Conservation (phyloP, 768 basidiomycete genomes). For the Stropharia rugosoannulata region DNA sequence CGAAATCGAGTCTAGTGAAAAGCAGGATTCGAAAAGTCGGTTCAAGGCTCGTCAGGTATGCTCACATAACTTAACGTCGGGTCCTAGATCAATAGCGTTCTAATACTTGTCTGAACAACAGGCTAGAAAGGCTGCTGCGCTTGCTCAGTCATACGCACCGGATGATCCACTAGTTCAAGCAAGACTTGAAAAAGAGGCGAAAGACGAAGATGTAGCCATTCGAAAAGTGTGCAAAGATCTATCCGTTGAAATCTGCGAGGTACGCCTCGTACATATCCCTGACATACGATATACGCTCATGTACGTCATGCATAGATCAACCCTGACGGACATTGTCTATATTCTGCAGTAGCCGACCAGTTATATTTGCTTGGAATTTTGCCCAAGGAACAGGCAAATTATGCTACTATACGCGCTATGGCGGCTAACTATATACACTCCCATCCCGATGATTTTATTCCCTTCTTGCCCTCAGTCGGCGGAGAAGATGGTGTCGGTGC, state of each 20-base stretch:
- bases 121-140: conserved; percentile 71
- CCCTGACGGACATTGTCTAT: conserved; percentile 96
- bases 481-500: conserved; percentile 71
- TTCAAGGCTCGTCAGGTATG: conserved; percentile 73
- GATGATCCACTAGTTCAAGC: conserved; percentile 61
- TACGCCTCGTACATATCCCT: conserved; percentile 17
- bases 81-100: neutral
- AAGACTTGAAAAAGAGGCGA: conserved; percentile 59
- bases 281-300: conserved; percentile 1
- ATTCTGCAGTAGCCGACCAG: conserved; percentile 92
- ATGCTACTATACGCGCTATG: conserved; percentile 56
- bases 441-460: conserved; percentile 89
- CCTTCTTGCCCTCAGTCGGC: conserved; percentile 78
- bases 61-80: neutral
- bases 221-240: conserved; percentile 61
- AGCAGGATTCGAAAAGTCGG: conserved; percentile 59
- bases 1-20: conserved; percentile 30
- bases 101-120: conserved; percentile 25
- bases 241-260: conserved; percentile 67
- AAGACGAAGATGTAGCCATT: conserved; percentile 68
- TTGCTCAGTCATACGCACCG: conserved; percentile 51
- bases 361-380: conserved; percentile 71
- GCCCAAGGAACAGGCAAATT: conserved; percentile 55
- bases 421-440: conserved; percentile 81
- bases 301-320: conserved; percentile 57